phyloP scores from a whole-genome alignment of 1,284 basidiomycete genomes.

The Puccinia polysora region DNA sequence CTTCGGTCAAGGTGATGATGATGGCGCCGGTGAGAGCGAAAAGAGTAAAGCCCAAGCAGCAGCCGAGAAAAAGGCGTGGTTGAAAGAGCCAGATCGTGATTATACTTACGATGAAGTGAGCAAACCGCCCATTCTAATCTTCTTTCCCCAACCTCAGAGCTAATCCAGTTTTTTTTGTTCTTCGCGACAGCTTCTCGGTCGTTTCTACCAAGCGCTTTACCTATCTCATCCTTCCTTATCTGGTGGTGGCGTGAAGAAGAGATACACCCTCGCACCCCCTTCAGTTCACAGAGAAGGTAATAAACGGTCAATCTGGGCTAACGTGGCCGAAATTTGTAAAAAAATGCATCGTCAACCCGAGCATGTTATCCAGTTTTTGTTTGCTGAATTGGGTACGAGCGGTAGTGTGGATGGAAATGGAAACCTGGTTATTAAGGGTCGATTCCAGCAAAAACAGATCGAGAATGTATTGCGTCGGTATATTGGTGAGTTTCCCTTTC shows the following conservation, averaged over 20 bases:
- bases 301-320: conserved; percentile 95
- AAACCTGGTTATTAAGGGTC: conserved; percentile 90
- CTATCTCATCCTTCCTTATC: conserved; percentile 84
- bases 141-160: too few species aligned
- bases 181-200: conserved; percentile 69
- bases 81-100: conserved; percentile 77
- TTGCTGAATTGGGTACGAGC: conserved; percentile 96
- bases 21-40: conserved; percentile 50
- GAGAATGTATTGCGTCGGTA: conserved; percentile 95
- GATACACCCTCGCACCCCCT: conserved; percentile 97
- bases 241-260: conserved; percentile 65
- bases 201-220: conserved; percentile 87
- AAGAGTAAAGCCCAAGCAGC: conserved; percentile 55
- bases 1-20: conserved; percentile 57
- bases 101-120: conserved; percentile 86
- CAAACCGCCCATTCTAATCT: conserved; percentile 16
- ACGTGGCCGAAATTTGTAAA: conserved; percentile 95
- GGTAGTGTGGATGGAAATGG: conserved; percentile 90
- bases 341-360: conserved; percentile 99
- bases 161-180: conserved; percentile 16
- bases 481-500: conserved; percentile 65
- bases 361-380: conserved; percentile 95
- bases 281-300: conserved; percentile 86
- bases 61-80: conserved; percentile 70
- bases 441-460: conserved; percentile 98